A percentile compares a stretch with the other conserved stretches of the same genome.
Evolutionary conservation across 1,284 basidiomycete genomes (phyloP).

Genomic region (Trichosporon sp.): DNA sequence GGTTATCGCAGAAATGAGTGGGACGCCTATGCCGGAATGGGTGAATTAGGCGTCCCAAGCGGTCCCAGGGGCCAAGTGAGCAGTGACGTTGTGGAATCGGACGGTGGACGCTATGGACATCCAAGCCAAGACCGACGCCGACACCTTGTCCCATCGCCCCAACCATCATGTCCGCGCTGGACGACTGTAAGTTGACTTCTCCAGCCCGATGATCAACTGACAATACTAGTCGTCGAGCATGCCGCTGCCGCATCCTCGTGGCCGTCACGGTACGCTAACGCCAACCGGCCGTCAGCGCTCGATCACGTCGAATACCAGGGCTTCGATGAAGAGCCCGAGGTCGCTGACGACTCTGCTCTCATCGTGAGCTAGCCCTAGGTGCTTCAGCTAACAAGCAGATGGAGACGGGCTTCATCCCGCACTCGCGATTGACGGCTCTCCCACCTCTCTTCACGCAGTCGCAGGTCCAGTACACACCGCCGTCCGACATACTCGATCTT

Average conservation of each 20-base stretch:
- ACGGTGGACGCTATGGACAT: background rate
- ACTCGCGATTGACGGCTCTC: constrained; percentile 47
- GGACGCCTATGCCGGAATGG: background rate
- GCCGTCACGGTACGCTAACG: constrained; percentile 34
- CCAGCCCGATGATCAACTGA: constrained; percentile 13
- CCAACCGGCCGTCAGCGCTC: constrained; percentile 57
- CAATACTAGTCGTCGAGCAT: constrained; percentile 75
- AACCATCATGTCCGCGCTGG: constrained; percentile 56
- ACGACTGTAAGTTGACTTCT: constrained; percentile 69
- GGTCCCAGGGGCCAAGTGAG: background rate
- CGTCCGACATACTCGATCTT: constrained; percentile 75
- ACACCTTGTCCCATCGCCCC: background rate
- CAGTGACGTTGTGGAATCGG: constrained; percentile 14
- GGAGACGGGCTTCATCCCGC: constrained; percentile 57
- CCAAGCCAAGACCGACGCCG: background rate
- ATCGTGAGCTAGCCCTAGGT: constrained; percentile 32
- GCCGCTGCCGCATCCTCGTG: constrained; percentile 61
- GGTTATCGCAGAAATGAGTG: background rate
- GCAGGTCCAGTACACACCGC: constrained; percentile 83
- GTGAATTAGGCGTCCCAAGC: background rate
- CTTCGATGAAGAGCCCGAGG: constrained; percentile 68
- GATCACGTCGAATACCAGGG: constrained; percentile 74
- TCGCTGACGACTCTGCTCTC: constrained; percentile 35
- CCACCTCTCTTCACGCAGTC: constrained; percentile 79
- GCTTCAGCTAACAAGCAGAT: constrained; percentile 44